Conservation (phyloP, 2,329 filamentous ascomycete species). For the Phoma sp. region DNA sequence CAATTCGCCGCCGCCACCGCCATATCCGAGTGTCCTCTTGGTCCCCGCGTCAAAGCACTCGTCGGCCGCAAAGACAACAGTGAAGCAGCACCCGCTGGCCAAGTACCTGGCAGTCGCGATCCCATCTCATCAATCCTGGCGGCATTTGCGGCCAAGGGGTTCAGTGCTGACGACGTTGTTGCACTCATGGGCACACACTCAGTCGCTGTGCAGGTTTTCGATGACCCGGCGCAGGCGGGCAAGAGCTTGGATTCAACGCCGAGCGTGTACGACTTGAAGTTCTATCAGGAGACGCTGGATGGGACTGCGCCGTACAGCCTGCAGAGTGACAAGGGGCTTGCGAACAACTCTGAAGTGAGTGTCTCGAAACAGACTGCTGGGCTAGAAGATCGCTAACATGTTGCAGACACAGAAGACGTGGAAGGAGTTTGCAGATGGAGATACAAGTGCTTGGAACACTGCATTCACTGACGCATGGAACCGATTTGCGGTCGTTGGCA, state of each 20-base stretch:
- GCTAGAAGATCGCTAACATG: neutral
- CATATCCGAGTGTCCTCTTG: constrained; percentile 31
- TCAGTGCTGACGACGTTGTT: constrained; percentile 38
- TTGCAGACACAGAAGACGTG: constrained; percentile 26
- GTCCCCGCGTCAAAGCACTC: constrained; percentile 26
- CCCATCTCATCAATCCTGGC: constrained; percentile 24
- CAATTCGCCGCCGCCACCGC: constrained; percentile 34
- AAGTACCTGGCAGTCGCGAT: constrained; percentile 23
- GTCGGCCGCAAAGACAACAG: constrained; percentile 32
- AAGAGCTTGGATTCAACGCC: constrained; percentile 39
- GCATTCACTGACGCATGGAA: constrained; percentile 33
- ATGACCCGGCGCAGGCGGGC: constrained; percentile 31
- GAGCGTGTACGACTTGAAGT: constrained; percentile 33
- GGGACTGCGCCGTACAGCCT: constrained; percentile 35
- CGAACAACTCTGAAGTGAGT: constrained; percentile 27
- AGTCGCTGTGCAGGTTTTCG: constrained; percentile 33
- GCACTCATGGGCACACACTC: constrained; percentile 44
- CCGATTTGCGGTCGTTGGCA: constrained; percentile 30
- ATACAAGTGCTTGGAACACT: constrained; percentile 21
- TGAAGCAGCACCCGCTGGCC: constrained; percentile 18
- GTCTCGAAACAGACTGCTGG: too few relatives aligned
- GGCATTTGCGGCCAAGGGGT: constrained; percentile 36
- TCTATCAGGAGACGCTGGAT: constrained; percentile 37
- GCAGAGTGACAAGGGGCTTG: constrained; percentile 28
- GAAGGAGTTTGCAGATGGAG: constrained; percentile 24